Conservation (phyloP, 176 grass and related monocot species). For the Phoenix dactylifera region DNA sequence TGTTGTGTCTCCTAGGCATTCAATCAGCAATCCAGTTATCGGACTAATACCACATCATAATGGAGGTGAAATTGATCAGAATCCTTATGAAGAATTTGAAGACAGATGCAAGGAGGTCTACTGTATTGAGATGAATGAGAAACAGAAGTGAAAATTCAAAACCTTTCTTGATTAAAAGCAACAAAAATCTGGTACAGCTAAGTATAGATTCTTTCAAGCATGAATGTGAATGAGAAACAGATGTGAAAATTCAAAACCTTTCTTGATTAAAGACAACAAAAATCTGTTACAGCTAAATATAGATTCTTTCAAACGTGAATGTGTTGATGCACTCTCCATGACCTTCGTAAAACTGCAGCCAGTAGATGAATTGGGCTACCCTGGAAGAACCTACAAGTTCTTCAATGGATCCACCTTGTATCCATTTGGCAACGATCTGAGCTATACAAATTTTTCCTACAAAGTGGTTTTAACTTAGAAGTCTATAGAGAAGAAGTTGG, state of each 20-base stretch:
- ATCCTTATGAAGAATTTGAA: no score
- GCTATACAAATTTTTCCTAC: not conserved
- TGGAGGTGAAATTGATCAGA: no score
- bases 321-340: not conserved
- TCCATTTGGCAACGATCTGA: not conserved
- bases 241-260: no score
- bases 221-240: not conserved
- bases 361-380: not conserved
- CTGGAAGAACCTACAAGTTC: not conserved
- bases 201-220: constrained; percentile 17
- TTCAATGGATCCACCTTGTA: not conserved
- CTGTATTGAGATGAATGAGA: no score
- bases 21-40: no score
- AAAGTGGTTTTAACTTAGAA: not conserved
- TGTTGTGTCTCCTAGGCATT: no score
- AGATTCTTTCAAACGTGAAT: no score
- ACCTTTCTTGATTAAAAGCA: constrained; percentile 22
- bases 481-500: not conserved
- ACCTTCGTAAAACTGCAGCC: not conserved
- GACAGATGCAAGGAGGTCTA: no score
- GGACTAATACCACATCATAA: no score
- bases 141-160: constrained; percentile 12
- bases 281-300: no score
- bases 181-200: constrained; percentile 30
- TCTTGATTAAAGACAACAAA: no score